A percentile compares a stretch with the other conserved stretches of the same genome.
These are phyloP conservation scores for Micractinium conductrix DNA, from an alignment of 139 green algal species.

Conservation along the genomic window DNA sequence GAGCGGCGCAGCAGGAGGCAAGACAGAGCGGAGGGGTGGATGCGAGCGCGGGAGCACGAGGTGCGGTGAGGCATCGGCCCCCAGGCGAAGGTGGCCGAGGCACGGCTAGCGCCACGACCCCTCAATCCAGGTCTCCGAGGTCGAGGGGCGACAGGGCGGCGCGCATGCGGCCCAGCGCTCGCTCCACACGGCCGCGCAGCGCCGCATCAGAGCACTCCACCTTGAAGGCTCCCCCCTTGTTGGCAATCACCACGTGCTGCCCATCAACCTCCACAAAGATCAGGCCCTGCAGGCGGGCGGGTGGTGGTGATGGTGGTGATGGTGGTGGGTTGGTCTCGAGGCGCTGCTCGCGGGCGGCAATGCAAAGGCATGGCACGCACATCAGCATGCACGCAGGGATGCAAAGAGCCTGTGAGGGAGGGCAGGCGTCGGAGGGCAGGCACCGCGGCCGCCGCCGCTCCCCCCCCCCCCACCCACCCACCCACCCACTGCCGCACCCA, in stretches of 20 bases:
- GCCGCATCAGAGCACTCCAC: constrained; percentile 71
- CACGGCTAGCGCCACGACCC: no score
- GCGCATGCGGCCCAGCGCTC: constrained; percentile 63
- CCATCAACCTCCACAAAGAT: constrained; percentile 62
- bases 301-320: neutral
- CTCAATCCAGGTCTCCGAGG: neutral
- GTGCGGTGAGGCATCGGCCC: no score
- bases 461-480: neutral
- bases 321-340: neutral
- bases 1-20: no score
- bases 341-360: no score
- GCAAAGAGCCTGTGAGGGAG: no score
- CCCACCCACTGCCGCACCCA: neutral
- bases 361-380: no score
- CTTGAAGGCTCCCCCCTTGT: constrained; percentile 56
- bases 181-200: constrained; percentile 65
- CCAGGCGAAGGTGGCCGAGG: no score
- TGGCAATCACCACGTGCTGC: constrained; percentile 54
- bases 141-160: constrained; percentile 56
- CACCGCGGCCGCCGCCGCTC: neutral
- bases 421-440: neutral
- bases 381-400: no score
- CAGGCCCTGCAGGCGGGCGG: constrained; percentile 30
- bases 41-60: no score
- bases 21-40: no score